phyloP scores from a whole-genome alignment of 75 land plant genomes.

The Ceratopteris richardii region DNA sequence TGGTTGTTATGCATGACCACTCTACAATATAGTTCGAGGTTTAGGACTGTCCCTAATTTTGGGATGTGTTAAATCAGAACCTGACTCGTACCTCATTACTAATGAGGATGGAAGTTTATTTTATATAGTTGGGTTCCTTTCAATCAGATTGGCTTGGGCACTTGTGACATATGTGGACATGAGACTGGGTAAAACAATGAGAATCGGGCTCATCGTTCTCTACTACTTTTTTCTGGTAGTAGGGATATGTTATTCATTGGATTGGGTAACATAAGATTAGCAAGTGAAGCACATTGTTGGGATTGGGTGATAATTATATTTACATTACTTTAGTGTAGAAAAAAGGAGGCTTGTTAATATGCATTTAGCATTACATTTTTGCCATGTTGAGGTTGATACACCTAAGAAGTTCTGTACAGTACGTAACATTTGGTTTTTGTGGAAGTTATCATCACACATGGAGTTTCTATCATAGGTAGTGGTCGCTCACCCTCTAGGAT shows the following conservation, averaged over 20 bases:
- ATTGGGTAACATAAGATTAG: conserved; percentile 12
- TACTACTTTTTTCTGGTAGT: conserved; percentile 57
- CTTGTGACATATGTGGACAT: conserved; percentile 51
- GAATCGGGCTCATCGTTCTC: conserved; percentile 60
- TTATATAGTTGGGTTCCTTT: conserved; percentile 65
- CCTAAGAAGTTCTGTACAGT: too few species aligned
- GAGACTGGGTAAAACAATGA: conserved; percentile 55
- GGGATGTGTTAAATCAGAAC: conserved; percentile 48
- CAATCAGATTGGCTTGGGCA: conserved; percentile 61
- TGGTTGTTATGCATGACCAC: conserved; percentile 94
- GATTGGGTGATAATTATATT: too few species aligned
- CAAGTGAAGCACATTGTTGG: too few species aligned
- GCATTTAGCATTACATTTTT: too few species aligned
- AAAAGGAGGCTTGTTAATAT: too few species aligned
- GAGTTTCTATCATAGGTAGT: too few species aligned
- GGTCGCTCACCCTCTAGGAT: too few species aligned
- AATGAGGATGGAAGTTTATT: conserved; percentile 55
- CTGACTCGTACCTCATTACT: conserved; percentile 34
- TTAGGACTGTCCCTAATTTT: conserved; percentile 70
- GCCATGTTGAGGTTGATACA: too few species aligned
- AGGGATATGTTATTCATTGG: conserved; percentile 40
- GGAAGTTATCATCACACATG: too few species aligned
- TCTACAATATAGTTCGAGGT: conserved; percentile 84
- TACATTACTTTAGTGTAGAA: too few species aligned
- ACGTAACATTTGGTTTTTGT: too few species aligned